These are phyloP conservation scores for Monascus ruber DNA, from an alignment of 2,329 filamentous ascomycete species.

Conservation along the genomic window DNA sequence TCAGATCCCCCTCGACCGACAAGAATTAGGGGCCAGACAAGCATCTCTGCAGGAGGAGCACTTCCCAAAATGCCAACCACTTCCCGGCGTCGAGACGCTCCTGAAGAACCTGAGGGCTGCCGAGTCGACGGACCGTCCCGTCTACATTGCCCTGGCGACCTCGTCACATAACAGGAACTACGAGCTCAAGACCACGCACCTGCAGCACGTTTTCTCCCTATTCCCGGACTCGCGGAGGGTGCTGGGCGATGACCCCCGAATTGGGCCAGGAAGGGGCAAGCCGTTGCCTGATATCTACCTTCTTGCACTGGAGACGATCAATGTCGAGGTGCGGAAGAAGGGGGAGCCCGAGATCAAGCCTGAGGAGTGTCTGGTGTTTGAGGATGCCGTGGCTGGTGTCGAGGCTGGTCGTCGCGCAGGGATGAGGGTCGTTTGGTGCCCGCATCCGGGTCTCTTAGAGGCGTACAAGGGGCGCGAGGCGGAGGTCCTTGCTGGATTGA, in stretches of 20 bases:
- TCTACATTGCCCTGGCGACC: slow-evolving; percentile 80
- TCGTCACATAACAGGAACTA: slow-evolving; percentile 64
- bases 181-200: slow-evolving; percentile 57
- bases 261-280: slow-evolving; percentile 73
- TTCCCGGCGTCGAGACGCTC: slow-evolving; percentile 66
- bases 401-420: slow-evolving; percentile 83
- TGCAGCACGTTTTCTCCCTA: slow-evolving; percentile 39
- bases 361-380: slow-evolving; percentile 89
- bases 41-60: slow-evolving; percentile 54
- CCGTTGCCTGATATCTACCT: slow-evolving; percentile 91
- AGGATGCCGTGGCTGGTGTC: slow-evolving; percentile 87
- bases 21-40: slow-evolving; percentile 54
- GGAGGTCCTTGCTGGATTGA: slow-evolving; percentile 72
- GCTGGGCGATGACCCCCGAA: slow-evolving; percentile 72
- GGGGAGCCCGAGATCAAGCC: slow-evolving; percentile 56
- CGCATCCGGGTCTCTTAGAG: slow-evolving; percentile 64
- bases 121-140: slow-evolving; percentile 23
- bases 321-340: slow-evolving; percentile 50
- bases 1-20: slow-evolving; percentile 61
- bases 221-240: slow-evolving; percentile 65
- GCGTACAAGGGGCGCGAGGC: slow-evolving; percentile 68
- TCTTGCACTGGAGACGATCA: slow-evolving; percentile 73
- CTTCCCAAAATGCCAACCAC: slow-evolving; percentile 63
- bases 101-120: slow-evolving; percentile 36
- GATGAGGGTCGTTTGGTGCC: slow-evolving; percentile 90